Percentiles rank a stretch among this genome's conserved stretches.
Evolutionary conservation across 805 yeast genomes (phyloP).

Genomic region (Wickerhamiella qilinensis): DNA sequence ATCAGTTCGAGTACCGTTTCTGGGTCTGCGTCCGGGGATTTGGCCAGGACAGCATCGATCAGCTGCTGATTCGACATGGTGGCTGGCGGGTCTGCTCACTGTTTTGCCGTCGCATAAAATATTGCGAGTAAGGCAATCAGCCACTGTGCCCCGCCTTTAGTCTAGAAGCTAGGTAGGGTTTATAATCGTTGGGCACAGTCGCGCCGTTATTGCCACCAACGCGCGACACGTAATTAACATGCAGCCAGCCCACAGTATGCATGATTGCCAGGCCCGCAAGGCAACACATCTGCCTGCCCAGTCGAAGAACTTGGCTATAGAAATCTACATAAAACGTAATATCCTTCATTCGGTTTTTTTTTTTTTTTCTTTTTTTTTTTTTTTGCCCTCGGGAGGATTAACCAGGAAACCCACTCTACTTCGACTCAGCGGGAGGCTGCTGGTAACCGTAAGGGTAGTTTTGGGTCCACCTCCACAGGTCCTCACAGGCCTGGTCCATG

Average conservation of each 20-base stretch:
- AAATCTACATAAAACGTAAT: no score
- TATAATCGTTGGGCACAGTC: no score
- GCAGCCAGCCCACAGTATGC: no score
- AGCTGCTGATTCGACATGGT: constrained; percentile 15
- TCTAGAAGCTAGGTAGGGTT: no score
- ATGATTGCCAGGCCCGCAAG: no score
- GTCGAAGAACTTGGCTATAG: no score
- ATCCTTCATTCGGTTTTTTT: no score
- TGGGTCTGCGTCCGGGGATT: constrained; percentile 30
- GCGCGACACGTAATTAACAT: background rate
- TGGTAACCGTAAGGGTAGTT: constrained; percentile 50
- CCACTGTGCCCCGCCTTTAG: no score
- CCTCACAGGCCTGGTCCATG: constrained; percentile 49
- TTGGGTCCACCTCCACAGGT: constrained; percentile 65
- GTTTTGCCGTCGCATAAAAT: background rate
- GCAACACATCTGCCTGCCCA: no score
- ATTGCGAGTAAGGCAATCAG: background rate
- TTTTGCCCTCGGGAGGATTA: no score
- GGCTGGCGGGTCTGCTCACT: background rate
- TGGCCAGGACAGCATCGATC: constrained; percentile 12
- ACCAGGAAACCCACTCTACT: background rate
- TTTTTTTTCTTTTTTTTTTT: no score
- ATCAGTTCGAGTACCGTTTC: constrained; percentile 35
- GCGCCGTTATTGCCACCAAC: background rate
- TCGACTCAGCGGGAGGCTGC: constrained; percentile 7